Evolutionary conservation across 805 yeast genomes (phyloP), one percentile per base, ranked within the genome.

Genomic region (Hyphopichia homilentoma): DNA sequence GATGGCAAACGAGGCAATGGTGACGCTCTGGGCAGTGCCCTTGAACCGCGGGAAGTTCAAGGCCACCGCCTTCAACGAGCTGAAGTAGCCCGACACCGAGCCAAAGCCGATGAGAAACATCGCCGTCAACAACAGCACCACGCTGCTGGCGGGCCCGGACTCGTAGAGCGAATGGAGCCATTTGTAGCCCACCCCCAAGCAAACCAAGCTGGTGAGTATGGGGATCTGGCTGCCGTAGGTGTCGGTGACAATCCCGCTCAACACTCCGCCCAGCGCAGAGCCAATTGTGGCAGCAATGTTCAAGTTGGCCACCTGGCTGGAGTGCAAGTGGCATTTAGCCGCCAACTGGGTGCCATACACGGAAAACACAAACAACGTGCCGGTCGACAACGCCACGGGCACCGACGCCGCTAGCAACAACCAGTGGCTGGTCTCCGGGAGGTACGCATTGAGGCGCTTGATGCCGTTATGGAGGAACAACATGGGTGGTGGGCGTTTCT

Each of bases 1-100:
- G 7, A 59, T 57, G n/a, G 65, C 65, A 47, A 59, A 59, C 7
- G 59, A 53, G 2, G 65, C 61, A 29, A 59, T 59, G 11, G 65
- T 57, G 9, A 59, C 40, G 34, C 61, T 55, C 39, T 59, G 65
- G 6, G 65, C 65, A 1, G 61, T 41, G n/a, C 61, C 61, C 36
- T 56, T 59, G 32, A 30, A 48, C 15, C 44, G 41, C 5, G 65
- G 65, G 29, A 59, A 59, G 33, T 46, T 48, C 6, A 59, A 33
- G 1, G 64, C 50, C 5, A 59, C 63, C 3, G 64, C 65, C 34
- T 59, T 59, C 6, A 59, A 45, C 7, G 60, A 41, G 30, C 60
- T 54, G 32, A 59, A 59, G 33, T 59, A 59, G 4, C 62, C 61
- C 4, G 60, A 40, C 0, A 56, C 53, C 2, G 65, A 53, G 2